A percentile compares a stretch with the other conserved stretches of the same genome.
Conservation (phyloP, 257 asterid species). For the Lycium barbarum region DNA sequence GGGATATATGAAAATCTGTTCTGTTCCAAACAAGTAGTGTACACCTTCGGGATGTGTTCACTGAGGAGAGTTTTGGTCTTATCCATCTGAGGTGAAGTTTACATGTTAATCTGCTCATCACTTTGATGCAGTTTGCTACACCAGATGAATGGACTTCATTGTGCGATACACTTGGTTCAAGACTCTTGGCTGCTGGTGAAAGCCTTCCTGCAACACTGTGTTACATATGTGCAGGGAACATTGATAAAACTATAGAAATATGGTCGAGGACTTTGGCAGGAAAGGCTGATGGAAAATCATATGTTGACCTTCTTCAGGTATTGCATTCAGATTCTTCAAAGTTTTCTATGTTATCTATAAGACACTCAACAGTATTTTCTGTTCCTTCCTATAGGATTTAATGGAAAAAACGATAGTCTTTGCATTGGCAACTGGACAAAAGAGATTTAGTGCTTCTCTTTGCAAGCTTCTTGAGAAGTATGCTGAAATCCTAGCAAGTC, state of each 20-base stretch:
- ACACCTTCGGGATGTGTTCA: neutral
- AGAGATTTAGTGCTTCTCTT: conserved; percentile 79
- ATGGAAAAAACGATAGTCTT: conserved; percentile 96
- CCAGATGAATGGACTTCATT: conserved; percentile 83
- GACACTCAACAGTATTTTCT: conserved; percentile 30
- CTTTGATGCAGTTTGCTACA: conserved; percentile 73
- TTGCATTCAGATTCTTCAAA: conserved; percentile 28
- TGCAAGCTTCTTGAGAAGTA: conserved; percentile 93
- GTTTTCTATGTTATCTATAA: conserved; percentile 28
- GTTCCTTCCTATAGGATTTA: conserved; percentile 64
- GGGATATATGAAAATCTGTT: neutral
- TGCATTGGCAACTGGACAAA: conserved; percentile 93
- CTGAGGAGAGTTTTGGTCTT: conserved; percentile 4
- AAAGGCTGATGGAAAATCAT: conserved; percentile 79
- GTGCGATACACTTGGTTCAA: conserved; percentile 87
- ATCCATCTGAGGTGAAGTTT: conserved; percentile 2
- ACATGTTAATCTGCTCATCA: conserved; percentile 33
- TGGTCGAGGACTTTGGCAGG: conserved; percentile 81
- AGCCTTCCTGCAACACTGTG: conserved; percentile 86
- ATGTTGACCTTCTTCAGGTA: conserved; percentile 88
- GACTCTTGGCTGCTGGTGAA: conserved; percentile 84
- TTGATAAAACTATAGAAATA: conserved; percentile 87
- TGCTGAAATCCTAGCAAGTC: conserved; percentile 96
- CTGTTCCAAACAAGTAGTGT: neutral
- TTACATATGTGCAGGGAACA: conserved; percentile 94